A percentile compares a stretch with the other conserved stretches of the same genome.
These are phyloP conservation scores for Exserohilum rostratum DNA, from an alignment of 2,329 filamentous ascomycete genomes.

Conservation along the genomic window DNA sequence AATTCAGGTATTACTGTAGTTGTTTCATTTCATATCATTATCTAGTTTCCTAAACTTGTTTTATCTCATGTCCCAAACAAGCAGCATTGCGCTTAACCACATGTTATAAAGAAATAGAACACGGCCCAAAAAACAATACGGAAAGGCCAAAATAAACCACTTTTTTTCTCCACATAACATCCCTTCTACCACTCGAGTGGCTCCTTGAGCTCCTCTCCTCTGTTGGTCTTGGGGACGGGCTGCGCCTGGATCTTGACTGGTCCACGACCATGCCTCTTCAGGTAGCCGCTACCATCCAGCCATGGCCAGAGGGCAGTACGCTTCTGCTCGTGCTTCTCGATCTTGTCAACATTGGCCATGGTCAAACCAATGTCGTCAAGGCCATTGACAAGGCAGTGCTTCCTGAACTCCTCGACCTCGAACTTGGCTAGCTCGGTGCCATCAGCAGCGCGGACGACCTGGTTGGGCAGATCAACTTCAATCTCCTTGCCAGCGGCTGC, in stretches of 20 bases:
- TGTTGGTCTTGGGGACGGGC: conserved; percentile 85
- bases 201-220: conserved; percentile 81
- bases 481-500: conserved; percentile 81
- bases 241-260: conserved; percentile 68
- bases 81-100: conserved; percentile 5
- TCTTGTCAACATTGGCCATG: conserved; percentile 90
- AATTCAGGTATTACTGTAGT: background rate
- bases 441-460: conserved; percentile 76
- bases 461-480: conserved; percentile 86
- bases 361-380: conserved; percentile 96
- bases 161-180: background rate
- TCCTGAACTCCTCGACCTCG: conserved; percentile 90
- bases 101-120: background rate
- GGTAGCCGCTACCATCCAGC: conserved; percentile 85
- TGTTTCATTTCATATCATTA: conserved; percentile 6
- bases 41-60: background rate
- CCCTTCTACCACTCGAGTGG: conserved; percentile 80
- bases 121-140: background rate
- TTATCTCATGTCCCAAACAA: background rate
- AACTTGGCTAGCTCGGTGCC: conserved; percentile 79
- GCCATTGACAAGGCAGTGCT: conserved; percentile 91
- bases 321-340: conserved; percentile 78
- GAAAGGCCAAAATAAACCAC: background rate
- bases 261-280: conserved; percentile 63
- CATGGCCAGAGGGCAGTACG: conserved; percentile 82